Evolutionary conservation across 495 filamentous ascomycete genomes (phyloP).

Genomic region (Tuber aestivum): DNA sequence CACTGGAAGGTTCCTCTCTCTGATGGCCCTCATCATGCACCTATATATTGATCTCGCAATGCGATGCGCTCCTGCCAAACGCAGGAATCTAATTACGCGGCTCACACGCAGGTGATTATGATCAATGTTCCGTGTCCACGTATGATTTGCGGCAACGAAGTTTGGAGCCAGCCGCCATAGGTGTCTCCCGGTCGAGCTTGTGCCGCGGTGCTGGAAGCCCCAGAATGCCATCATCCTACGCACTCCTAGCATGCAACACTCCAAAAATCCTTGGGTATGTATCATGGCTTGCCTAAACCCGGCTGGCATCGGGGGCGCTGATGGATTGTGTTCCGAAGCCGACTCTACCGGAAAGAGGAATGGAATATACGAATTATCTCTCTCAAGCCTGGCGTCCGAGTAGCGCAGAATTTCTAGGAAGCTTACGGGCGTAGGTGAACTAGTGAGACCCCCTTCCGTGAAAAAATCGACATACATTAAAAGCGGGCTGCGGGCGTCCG

Average conservation of each 20-base stretch:
- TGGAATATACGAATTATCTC: neutral
- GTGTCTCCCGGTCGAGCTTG: neutral
- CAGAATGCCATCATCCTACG: neutral
- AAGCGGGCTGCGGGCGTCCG: neutral
- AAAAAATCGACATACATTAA: neutral
- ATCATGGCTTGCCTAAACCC: neutral
- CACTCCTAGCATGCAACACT: neutral
- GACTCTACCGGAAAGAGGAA: neutral
- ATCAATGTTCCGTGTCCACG: neutral
- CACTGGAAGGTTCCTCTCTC: neutral
- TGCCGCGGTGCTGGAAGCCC: neutral
- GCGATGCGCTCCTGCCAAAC: neutral
- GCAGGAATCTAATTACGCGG: neutral
- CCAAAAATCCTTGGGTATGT: accelerated
- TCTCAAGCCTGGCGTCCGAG: neutral
- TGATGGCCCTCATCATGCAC: neutral
- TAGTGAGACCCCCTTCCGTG: neutral
- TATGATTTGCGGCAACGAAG: neutral
- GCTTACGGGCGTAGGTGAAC: neutral
- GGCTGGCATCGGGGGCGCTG: neutral
- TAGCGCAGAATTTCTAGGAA: neutral
- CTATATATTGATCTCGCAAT: neutral
- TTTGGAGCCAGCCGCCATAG: neutral
- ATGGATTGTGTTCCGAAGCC: neutral
- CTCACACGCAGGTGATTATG: neutral